phyloP scores from a whole-genome alignment of 2,329 filamentous ascomycete genomes.

The Helotiales sp. region DNA sequence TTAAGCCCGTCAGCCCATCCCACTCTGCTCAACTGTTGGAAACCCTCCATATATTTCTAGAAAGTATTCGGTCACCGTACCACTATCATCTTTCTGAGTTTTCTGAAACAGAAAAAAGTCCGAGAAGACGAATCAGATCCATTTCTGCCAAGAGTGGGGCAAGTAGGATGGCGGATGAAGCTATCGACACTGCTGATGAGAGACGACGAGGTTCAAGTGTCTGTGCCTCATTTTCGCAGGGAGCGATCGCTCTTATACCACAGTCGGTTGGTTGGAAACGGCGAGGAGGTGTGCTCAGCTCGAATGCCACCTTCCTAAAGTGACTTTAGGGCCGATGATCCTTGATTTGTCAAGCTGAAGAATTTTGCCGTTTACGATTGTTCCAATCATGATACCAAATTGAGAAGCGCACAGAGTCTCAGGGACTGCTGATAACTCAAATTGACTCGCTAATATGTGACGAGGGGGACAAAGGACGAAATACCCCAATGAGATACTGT shows the following conservation, averaged over 20 bases:
- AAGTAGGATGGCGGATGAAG: background rate
- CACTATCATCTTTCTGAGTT: too few relatives aligned
- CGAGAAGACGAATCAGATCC: background rate
- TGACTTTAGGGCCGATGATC: background rate
- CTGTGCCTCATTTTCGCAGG: background rate
- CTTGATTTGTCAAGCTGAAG: background rate
- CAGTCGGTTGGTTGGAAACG: background rate
- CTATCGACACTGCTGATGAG: background rate
- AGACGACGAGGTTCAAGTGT: background rate
- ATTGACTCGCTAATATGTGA: background rate
- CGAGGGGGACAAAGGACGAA: background rate
- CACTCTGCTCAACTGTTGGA: background rate
- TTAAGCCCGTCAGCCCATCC: background rate
- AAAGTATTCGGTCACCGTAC: too few relatives aligned
- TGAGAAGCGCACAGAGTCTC: background rate
- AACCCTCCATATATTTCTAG: background rate
- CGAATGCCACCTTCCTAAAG: background rate
- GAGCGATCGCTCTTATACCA: background rate
- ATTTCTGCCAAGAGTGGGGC: background rate
- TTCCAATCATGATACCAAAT: background rate
- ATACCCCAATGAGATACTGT: background rate
- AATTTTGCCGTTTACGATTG: background rate
- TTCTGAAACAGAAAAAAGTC: background rate
- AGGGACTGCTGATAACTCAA: background rate
- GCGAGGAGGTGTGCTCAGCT: background rate